Conservation (phyloP, 352 stramenopile species). For the Globisporangium megalacanthum region DNA sequence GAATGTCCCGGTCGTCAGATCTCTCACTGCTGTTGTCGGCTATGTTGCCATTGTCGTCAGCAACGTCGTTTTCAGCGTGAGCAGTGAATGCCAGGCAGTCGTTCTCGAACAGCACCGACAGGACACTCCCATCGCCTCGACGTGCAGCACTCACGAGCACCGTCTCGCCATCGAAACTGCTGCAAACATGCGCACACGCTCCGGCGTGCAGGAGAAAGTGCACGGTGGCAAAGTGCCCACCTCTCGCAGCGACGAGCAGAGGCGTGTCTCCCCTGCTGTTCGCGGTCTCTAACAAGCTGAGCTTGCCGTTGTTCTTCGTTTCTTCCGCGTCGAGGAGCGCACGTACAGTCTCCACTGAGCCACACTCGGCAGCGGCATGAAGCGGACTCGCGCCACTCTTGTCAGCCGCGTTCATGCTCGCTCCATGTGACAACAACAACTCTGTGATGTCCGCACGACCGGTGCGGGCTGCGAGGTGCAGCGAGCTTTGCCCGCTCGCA, state of each 20-base stretch:
- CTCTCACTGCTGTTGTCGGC: too few species aligned
- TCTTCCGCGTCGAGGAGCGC: neutral
- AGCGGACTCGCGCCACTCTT: neutral
- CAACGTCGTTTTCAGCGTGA: neutral
- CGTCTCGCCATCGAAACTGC: slow-evolving; percentile 1
- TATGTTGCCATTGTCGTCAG: neutral
- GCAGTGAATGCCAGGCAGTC: neutral
- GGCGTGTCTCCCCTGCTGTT: neutral
- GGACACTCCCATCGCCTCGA: neutral
- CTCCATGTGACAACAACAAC: neutral
- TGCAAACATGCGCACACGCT: neutral
- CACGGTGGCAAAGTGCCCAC: neutral
- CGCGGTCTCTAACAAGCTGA: neutral
- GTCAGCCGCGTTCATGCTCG: neutral
- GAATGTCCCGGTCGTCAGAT: neutral
- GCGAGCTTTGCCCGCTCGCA: neutral
- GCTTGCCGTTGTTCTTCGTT: too few species aligned
- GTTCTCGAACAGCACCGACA: neutral
- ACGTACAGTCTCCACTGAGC: neutral
- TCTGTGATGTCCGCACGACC: neutral
- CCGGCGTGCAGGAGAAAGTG: neutral
- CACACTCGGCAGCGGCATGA: neutral
- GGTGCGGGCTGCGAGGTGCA: neutral
- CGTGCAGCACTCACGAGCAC: neutral
- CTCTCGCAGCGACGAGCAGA: neutral